Percentiles rank a stretch among this genome's conserved stretches.
Evolutionary conservation across 75 land plant species (phyloP).

Genomic region (Adiantum capillusveneris): DNA sequence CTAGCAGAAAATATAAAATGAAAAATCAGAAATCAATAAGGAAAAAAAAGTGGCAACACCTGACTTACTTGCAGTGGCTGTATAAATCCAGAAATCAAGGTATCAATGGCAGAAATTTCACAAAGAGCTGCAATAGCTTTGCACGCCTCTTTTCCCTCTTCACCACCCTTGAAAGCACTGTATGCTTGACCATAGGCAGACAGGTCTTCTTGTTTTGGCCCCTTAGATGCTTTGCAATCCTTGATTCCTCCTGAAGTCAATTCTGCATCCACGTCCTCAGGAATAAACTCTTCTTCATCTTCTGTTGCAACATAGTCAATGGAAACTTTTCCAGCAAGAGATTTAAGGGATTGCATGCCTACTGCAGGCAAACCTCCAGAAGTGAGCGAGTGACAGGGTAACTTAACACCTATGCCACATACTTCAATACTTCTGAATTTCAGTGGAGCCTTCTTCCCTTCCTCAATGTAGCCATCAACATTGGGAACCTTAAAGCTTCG

Average conservation of each 20-base stretch:
- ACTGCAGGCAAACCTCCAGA: conserved; percentile 88
- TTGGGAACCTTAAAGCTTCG: conserved; percentile 70
- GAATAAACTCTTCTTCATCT: conserved; percentile 17
- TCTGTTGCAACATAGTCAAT: conserved; percentile 33
- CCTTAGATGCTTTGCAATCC: background rate
- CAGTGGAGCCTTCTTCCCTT: conserved; percentile 64
- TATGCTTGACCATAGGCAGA: conserved; percentile 83
- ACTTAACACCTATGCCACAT: conserved; percentile 22
- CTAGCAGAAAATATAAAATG: background rate
- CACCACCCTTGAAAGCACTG: conserved; percentile 57
- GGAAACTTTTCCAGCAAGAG: conserved; percentile 77
- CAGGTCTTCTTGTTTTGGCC: conserved; percentile 17
- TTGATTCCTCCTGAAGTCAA: conserved; percentile 24
- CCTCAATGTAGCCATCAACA: conserved; percentile 58
- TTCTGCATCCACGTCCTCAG: conserved; percentile 11
- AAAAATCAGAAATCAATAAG: background rate
- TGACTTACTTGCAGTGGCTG: conserved; percentile 78
- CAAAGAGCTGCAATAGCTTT: conserved; percentile 90
- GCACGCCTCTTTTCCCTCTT: conserved; percentile 73
- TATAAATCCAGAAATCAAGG: conserved; percentile 88
- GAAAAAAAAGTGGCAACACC: background rate
- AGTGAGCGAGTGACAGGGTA: conserved; percentile 61
- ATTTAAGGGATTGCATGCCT: conserved; percentile 57
- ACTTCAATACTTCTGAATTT: conserved; percentile 59
- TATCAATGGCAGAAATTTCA: conserved; percentile 81